phyloP scores from a whole-genome alignment of 495 filamentous ascomycete genomes.

The Poronia punctata region DNA sequence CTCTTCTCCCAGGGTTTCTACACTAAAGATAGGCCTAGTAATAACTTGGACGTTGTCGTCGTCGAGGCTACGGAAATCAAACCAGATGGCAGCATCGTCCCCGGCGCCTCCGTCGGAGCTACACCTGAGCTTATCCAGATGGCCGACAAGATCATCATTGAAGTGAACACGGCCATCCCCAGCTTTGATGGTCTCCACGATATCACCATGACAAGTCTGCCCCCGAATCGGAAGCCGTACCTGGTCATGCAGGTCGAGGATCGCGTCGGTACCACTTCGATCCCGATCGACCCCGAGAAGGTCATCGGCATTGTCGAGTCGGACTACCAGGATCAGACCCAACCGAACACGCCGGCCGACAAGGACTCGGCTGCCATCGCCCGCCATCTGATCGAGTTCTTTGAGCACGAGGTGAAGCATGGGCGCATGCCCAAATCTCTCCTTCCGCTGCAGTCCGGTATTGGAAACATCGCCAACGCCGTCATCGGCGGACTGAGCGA shows the following conservation, averaged over 20 bases:
- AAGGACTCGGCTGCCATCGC: slow-evolving; percentile 67
- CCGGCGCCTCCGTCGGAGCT: slow-evolving; percentile 80
- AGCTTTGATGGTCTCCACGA: slow-evolving; percentile 88
- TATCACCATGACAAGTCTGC: slow-evolving; percentile 79
- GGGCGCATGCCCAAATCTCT: slow-evolving; percentile 73
- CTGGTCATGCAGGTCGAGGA: slow-evolving; percentile 73
- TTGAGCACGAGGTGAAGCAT: slow-evolving; percentile 68
- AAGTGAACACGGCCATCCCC: slow-evolving; percentile 83
- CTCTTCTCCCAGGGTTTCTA: slow-evolving; percentile 76
- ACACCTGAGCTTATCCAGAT: slow-evolving; percentile 82
- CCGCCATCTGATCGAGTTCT: slow-evolving; percentile 76
- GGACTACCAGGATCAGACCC: slow-evolving; percentile 76
- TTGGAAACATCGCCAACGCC: slow-evolving; percentile 92
- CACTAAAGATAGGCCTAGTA: slow-evolving; percentile 65
- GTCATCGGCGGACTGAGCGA: slow-evolving; percentile 79
- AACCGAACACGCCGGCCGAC: slow-evolving; percentile 70
- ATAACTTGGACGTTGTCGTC: slow-evolving; percentile 74
- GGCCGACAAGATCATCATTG: slow-evolving; percentile 88
- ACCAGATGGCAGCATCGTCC: slow-evolving; percentile 87
- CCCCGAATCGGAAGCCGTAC: slow-evolving; percentile 77
- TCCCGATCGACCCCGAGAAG: slow-evolving; percentile 84
- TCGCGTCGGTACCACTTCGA: slow-evolving; percentile 74
- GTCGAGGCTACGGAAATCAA: slow-evolving; percentile 87
- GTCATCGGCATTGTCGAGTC: slow-evolving; percentile 82
- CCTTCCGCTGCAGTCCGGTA: slow-evolving; percentile 80